Evolutionary conservation across 441 rosid genomes (phyloP), one percentile per base, ranked within the genome.

Genomic region (Gossypium gossypioides): DNA sequence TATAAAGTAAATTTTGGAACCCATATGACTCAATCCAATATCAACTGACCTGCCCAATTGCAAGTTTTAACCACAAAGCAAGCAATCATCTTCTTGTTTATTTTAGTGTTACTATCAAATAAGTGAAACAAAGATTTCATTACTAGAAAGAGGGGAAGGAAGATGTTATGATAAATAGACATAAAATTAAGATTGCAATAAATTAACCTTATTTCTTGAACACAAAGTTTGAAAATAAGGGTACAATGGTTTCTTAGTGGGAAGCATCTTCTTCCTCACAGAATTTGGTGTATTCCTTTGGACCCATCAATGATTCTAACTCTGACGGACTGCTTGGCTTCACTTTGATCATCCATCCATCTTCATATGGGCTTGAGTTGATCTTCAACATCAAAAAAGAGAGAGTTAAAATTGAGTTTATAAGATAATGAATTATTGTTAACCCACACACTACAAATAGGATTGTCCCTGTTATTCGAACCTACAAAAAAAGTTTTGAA

Each of bases 281-380:
- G 88, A 88, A 86, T 80, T 95, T 91, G 21, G 87, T 83, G 85
- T 92, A 95, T 61, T 88, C 97, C 71, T 81, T 88, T 37, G 99
- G 50, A 68, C 86, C 96, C 92, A 95, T 76, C 79, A 95, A 82
- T 72, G 93, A 82, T 34, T 81, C 91, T 46, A 91, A 55, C 76
- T 95, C 99, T 1, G 88, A 86, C 12, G 97, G 91, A 73, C 74
- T 83, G 73, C 87, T 85, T 5, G 99, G 97, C 89, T 95, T 95
- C 81, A 95, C 93, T 84, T 92, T 95, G 77, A 92, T 95, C 91
- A 95, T 89, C 99, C 99, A 95, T 69, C 97, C 97, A 10, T 79
- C 91, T 77, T 91, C 97, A 59, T 87, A 91, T 16, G 99, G 96
- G 80, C 97, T 92, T 58, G 96, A 76, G 77, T 95, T 95, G 37